Conservation (phyloP, 1,284 basidiomycete species). For the Microbotryum violaceum region DNA sequence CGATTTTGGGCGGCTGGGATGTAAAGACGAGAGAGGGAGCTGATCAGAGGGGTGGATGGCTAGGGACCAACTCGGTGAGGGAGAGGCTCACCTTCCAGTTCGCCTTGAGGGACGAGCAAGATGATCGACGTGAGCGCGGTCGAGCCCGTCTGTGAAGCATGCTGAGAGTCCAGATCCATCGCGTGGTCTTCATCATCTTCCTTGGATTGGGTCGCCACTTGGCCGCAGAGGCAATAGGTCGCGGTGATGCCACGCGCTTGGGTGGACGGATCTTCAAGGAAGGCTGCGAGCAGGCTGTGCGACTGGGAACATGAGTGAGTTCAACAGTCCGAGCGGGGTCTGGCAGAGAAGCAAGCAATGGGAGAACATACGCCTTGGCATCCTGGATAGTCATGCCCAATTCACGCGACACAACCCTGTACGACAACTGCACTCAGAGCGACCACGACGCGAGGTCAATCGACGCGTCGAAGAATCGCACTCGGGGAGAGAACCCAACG, state of each 20-base stretch:
- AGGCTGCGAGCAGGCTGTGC: slow-evolving; percentile 10
- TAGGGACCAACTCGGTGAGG: too few species aligned
- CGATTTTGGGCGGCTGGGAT: slow-evolving; percentile 3
- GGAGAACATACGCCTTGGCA: slow-evolving; percentile 10
- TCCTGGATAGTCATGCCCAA: slow-evolving; percentile 13
- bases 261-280: slow-evolving; percentile 10
- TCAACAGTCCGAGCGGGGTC: neutral
- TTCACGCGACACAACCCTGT: slow-evolving; percentile 21
- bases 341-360: neutral
- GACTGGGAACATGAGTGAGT: neutral
- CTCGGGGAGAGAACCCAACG: neutral
- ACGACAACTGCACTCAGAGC: slow-evolving; percentile 15
- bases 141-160: neutral
- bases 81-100: slow-evolving; percentile 14
- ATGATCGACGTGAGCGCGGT: neutral
- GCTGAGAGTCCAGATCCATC: slow-evolving; percentile 6
- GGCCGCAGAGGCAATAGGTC: slow-evolving; percentile 14
- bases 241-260: slow-evolving; percentile 16
- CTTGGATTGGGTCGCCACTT: neutral
- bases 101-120: slow-evolving; percentile 9
- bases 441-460: neutral
- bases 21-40: neutral
- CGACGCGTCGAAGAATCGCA: neutral
- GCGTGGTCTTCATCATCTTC: neutral
- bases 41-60: too few species aligned